Evolutionary conservation across 768 basidiomycete species (phyloP).

Genomic region (Leccinum variicolor): DNA sequence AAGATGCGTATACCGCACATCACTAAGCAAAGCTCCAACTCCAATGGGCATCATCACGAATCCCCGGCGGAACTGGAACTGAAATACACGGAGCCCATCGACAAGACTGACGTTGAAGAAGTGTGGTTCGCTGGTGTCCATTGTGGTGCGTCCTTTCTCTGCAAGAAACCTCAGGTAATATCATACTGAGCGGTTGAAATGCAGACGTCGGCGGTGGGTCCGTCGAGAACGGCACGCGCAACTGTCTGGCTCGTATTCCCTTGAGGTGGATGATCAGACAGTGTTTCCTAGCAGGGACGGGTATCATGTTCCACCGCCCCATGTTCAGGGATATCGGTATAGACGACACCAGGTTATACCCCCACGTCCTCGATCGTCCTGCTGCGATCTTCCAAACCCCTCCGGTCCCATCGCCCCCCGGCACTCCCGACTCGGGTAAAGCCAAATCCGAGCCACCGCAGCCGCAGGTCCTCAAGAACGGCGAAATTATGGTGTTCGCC

Average conservation of each 20-base stretch:
- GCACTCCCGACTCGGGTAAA: slow-evolving; percentile 11
- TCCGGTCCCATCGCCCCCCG: slow-evolving; percentile 8
- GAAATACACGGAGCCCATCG: slow-evolving; percentile 34
- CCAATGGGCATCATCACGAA: slow-evolving; percentile 9
- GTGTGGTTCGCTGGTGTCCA: slow-evolving; percentile 83
- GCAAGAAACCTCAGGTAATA: neutral
- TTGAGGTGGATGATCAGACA: slow-evolving; percentile 79
- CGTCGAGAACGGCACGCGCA: slow-evolving; percentile 50
- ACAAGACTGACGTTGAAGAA: slow-evolving; percentile 60
- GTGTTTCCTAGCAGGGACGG: slow-evolving; percentile 51
- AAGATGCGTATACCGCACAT: slow-evolving; percentile 8
- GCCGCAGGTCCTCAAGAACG: slow-evolving; percentile 15
- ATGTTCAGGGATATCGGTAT: slow-evolving; percentile 43
- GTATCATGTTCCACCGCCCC: slow-evolving; percentile 54
- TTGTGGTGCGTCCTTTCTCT: slow-evolving; percentile 45
- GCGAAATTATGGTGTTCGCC: slow-evolving; percentile 22
- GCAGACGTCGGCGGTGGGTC: slow-evolving; percentile 78
- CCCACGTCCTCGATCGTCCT: slow-evolving; percentile 40
- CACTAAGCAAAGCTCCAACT: neutral
- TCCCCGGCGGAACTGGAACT: slow-evolving; percentile 37
- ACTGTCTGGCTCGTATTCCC: slow-evolving; percentile 66
- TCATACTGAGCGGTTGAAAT: neutral
- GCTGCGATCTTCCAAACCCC: slow-evolving; percentile 33
- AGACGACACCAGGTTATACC: slow-evolving; percentile 46
- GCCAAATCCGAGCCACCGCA: slow-evolving; percentile 1